A percentile compares a stretch with the other conserved stretches of the same genome.
Evolutionary conservation across 352 stramenopile species (phyloP).

Genomic region (Thalassiosira ordinaria): DNA sequence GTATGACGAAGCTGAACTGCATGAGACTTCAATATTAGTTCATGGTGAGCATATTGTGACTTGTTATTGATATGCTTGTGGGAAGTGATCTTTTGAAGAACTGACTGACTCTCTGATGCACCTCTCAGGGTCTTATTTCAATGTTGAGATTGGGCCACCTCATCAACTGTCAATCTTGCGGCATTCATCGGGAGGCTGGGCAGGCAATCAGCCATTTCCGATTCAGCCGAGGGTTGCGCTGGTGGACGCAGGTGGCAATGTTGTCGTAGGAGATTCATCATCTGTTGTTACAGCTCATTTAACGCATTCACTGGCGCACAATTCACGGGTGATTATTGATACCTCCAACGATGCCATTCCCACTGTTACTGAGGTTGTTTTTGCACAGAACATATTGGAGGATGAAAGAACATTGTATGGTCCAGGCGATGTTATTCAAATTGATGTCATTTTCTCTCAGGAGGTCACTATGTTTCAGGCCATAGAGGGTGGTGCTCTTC

Average conservation of each 20-base stretch:
- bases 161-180: conserved; percentile 51
- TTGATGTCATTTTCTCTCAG: conserved; percentile 60
- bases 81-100: background rate
- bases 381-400: conserved; percentile 38
- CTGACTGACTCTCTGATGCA: background rate
- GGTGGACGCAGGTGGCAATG: conserved; percentile 66
- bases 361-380: conserved; percentile 42
- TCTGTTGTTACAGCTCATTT: conserved; percentile 55
- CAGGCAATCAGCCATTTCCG: conserved; percentile 69
- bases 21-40: conserved; percentile 40
- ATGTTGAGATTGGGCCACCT: conserved; percentile 62
- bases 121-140: conserved; percentile 55
- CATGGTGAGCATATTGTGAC: conserved; percentile 38
- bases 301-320: conserved; percentile 52
- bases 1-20: conserved; percentile 16
- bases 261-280: conserved; percentile 53
- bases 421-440: conserved; percentile 57
- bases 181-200: conserved; percentile 50
- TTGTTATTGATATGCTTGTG: background rate
- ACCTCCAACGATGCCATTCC: conserved; percentile 57
- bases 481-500: conserved; percentile 31
- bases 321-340: conserved; percentile 61
- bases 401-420: conserved; percentile 50
- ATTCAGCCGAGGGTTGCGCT: conserved; percentile 68
- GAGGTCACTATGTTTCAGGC: conserved; percentile 48